phyloP scores from a whole-genome alignment of 495 filamentous ascomycete species.

The Cladorrhinum samala region DNA sequence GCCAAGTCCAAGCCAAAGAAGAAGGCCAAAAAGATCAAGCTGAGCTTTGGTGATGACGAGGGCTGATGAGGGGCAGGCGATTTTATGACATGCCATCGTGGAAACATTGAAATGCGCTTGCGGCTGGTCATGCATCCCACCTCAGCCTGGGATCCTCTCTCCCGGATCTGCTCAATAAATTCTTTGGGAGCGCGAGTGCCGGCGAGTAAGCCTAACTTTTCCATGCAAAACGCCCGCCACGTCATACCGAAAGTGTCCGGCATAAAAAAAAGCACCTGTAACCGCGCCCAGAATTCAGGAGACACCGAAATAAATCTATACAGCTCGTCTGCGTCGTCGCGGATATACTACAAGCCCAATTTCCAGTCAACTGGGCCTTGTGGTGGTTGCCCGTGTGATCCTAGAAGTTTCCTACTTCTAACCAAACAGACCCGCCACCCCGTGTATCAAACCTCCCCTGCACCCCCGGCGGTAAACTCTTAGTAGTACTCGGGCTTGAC shows the following conservation, averaged over 20 bases:
- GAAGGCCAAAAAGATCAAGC: conserved; percentile 53
- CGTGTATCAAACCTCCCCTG: not conserved
- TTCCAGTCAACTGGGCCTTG: too few species aligned
- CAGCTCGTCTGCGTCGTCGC: conserved; percentile 11
- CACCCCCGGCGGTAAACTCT: not conserved
- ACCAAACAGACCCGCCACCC: conserved; percentile 3
- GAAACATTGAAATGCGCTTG: not conserved
- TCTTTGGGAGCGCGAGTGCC: too few species aligned
- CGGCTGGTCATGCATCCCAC: not conserved
- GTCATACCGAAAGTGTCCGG: too few species aligned
- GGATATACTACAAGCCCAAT: conserved; percentile 15
- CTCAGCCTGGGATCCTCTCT: not conserved
- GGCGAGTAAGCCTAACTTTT: too few species aligned
- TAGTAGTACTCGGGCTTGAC: conserved; percentile 90
- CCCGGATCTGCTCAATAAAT: too few species aligned
- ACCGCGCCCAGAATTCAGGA: not conserved
- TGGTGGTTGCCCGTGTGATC: not conserved
- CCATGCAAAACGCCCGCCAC: too few species aligned
- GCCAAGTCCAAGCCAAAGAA: conserved; percentile 29
- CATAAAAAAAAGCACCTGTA: not conserved
- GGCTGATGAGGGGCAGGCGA: conserved; percentile 16
- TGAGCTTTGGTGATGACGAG: conserved; percentile 52
- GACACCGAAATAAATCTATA: conserved; percentile 18
- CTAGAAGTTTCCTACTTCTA: conserved; percentile 11
- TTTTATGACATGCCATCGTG: too few species aligned